Evolutionary conservation across 2,329 filamentous ascomycete genomes (phyloP).

Genomic region (Aureobasidium uvarum): DNA sequence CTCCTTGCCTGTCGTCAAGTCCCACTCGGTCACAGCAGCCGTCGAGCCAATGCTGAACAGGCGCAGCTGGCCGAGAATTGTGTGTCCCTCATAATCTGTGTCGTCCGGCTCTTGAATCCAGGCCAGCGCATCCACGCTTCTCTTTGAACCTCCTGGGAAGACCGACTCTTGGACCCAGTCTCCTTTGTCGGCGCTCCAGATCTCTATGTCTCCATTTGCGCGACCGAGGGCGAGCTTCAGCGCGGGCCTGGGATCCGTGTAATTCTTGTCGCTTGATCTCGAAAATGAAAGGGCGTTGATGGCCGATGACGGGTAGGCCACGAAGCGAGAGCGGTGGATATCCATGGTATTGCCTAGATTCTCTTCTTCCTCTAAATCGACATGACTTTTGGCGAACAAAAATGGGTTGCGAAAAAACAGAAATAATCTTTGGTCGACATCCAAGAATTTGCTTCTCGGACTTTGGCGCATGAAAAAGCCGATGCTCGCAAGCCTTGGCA

Average conservation of each 20-base stretch:
- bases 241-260: constrained; percentile 51
- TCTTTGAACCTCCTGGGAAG: constrained; percentile 76
- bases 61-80: constrained; percentile 68
- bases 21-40: constrained; percentile 91
- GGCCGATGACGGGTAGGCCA: constrained; percentile 83
- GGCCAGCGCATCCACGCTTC: constrained; percentile 83
- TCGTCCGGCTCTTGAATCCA: constrained; percentile 88
- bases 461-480: constrained; percentile 17
- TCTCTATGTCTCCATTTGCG: constrained; percentile 93
- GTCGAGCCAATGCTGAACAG: constrained; percentile 97
- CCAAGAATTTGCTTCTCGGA: constrained; percentile 23
- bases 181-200: constrained; percentile 86
- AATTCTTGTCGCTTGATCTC: constrained; percentile 57
- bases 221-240: constrained; percentile 84
- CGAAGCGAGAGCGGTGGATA: constrained; percentile 94
- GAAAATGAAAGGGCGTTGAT: constrained; percentile 97
- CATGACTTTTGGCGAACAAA: constrained; percentile 11
- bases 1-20: constrained; percentile 74
- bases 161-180: constrained; percentile 88
- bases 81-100: constrained; percentile 60
- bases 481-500: constrained; percentile 9
- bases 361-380: neutral
- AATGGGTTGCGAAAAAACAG: constrained; percentile 1
- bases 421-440: constrained; percentile 7
- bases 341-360: constrained; percentile 64